A percentile compares a stretch with the other conserved stretches of the same genome.
These are phyloP conservation scores for Platismatia glauca DNA, from an alignment of 495 filamentous ascomycete species.

Conservation along the genomic window DNA sequence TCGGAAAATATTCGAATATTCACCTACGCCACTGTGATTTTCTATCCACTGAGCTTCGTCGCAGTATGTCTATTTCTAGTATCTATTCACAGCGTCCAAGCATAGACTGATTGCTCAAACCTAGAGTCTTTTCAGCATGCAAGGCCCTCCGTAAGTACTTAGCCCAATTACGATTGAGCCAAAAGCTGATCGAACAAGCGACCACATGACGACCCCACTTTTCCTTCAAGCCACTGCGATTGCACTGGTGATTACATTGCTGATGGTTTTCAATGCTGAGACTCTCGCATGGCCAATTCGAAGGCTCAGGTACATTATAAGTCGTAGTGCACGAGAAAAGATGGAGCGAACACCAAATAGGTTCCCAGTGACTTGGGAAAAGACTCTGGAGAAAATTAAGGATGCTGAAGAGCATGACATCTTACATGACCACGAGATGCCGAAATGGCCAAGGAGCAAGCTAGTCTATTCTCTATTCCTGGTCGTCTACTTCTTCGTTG, in stretches of 20 bases:
- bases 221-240: too few relatives aligned
- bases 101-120: too few relatives aligned
- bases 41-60: too few relatives aligned
- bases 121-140: too few relatives aligned
- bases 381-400: background rate
- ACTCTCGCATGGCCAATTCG: background rate
- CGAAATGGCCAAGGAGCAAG: background rate
- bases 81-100: too few relatives aligned
- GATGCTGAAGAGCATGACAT: background rate
- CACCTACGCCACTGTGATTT: too few relatives aligned
- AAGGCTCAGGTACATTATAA: background rate
- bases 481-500: background rate
- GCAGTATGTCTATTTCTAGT: too few relatives aligned
- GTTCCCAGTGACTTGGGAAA: background rate
- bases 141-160: too few relatives aligned
- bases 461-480: background rate
- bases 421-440: background rate
- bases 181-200: too few relatives aligned
- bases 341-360: background rate
- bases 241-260: background rate
- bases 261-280: background rate
- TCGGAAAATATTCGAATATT: too few relatives aligned
- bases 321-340: background rate
- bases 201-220: too few relatives aligned
- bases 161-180: too few relatives aligned